phyloP scores from a whole-genome alignment of 306 rosid species.

The Malus fusca region DNA sequence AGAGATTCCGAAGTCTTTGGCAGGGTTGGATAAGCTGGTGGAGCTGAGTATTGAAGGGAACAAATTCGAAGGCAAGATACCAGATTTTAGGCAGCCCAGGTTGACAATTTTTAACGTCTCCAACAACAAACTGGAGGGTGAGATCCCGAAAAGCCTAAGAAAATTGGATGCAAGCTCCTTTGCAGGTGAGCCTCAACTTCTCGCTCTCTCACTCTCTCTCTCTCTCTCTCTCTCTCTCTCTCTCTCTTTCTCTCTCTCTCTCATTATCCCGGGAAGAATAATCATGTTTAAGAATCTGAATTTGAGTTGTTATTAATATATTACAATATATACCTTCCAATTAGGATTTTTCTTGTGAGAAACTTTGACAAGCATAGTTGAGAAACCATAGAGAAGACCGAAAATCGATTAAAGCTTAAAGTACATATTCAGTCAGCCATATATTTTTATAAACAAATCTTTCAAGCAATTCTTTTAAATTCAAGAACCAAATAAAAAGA shows the following conservation, averaged over 20 bases:
- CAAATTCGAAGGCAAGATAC: constrained; percentile 50
- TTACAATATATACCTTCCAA: background rate
- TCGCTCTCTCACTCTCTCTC: background rate
- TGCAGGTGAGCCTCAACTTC: constrained; percentile 33
- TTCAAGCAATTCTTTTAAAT: too few relatives aligned
- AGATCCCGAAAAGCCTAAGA: constrained; percentile 37
- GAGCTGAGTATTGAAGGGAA: constrained; percentile 57
- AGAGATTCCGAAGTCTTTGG: constrained; percentile 46
- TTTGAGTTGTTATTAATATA: background rate
- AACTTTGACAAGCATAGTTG: background rate
- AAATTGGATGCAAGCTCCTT: constrained; percentile 29
- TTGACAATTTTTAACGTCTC: constrained; percentile 33
- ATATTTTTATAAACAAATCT: too few relatives aligned
- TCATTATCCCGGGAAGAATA: background rate
- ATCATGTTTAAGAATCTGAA: background rate
- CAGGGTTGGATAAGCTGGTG: constrained; percentile 34
- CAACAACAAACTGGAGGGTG: constrained; percentile 49
- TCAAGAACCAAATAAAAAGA: background rate
- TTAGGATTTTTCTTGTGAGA: background rate
- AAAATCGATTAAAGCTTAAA: too few relatives aligned
- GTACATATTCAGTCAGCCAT: too few relatives aligned
- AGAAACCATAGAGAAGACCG: background rate
- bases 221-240: background rate
- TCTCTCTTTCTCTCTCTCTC: background rate
- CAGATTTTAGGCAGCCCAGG: constrained; percentile 26